Percentiles rank a stretch among this genome's conserved stretches.
Conservation (phyloP, 1,284 basidiomycete species). For the Rhodotorula glutinis region DNA sequence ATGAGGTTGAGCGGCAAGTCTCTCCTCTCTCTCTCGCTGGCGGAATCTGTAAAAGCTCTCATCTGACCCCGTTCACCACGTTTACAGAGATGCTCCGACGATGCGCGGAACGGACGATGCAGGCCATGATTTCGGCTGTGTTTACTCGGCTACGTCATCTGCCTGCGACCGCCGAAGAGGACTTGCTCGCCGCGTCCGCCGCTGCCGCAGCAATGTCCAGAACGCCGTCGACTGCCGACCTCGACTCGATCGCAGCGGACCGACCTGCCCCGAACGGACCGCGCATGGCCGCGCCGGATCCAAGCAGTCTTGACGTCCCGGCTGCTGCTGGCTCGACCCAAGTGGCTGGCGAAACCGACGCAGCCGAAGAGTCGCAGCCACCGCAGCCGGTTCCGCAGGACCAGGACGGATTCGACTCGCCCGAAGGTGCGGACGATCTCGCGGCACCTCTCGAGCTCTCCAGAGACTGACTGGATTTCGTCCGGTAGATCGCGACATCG, state of each 20-base stretch:
- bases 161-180: constrained; percentile 11
- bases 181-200: background rate
- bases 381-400: constrained; percentile 11
- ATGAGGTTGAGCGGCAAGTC: constrained; percentile 84
- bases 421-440: no score
- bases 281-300: constrained; percentile 49
- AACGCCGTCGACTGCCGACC: constrained; percentile 37
- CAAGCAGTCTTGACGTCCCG: constrained; percentile 45
- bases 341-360: background rate
- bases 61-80: constrained; percentile 15
- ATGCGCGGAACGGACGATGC: constrained; percentile 93
- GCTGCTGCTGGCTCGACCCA: constrained; percentile 39
- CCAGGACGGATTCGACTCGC: constrained; percentile 10
- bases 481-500: constrained; percentile 3
- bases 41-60: background rate
- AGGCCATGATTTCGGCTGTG: constrained; percentile 74
- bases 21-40: background rate
- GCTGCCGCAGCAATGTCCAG: constrained; percentile 1
- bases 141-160: constrained; percentile 64
- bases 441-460: constrained; percentile 26
- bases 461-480: background rate
- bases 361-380: background rate
- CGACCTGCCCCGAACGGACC: constrained; percentile 40
- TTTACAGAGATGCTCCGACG: constrained; percentile 75
- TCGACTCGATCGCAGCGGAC: constrained; percentile 1